phyloP scores from a whole-genome alignment of 345 rosid species.

The Acer negundo region DNA sequence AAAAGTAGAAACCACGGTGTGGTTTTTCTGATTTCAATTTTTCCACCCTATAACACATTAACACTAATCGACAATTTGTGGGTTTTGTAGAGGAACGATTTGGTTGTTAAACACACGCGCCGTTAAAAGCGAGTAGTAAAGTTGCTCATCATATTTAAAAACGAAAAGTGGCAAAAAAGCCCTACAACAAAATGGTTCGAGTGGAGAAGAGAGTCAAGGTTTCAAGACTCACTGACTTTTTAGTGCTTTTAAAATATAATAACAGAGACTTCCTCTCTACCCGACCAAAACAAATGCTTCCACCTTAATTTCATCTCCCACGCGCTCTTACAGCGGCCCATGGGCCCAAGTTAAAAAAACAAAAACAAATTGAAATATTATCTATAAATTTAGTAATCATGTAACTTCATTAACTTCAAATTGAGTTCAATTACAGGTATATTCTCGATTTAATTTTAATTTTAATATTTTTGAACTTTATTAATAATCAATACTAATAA shows the following conservation, averaged over 20 bases:
- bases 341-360: too few relatives aligned
- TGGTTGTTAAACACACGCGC: neutral
- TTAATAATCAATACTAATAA: too few relatives aligned
- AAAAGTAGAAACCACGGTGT: too few relatives aligned
- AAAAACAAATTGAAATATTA: too few relatives aligned
- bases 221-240: neutral
- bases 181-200: neutral
- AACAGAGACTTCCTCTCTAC: neutral
- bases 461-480: too few relatives aligned
- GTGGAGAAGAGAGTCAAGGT: neutral
- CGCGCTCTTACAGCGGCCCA: neutral
- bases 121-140: neutral
- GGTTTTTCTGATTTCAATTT: too few relatives aligned
- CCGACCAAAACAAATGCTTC: slow-evolving; percentile 1
- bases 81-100: neutral
- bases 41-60: too few relatives aligned
- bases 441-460: too few relatives aligned
- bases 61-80: neutral
- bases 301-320: neutral
- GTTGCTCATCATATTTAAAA: neutral
- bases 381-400: too few relatives aligned
- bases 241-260: neutral
- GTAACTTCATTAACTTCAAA: too few relatives aligned
- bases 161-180: neutral
- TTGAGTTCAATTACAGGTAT: too few relatives aligned